Evolutionary conservation across 306 rosid genomes (phyloP), one percentile per base, ranked within the genome.

Genomic region (Hylodesmum podocarpum): DNA sequence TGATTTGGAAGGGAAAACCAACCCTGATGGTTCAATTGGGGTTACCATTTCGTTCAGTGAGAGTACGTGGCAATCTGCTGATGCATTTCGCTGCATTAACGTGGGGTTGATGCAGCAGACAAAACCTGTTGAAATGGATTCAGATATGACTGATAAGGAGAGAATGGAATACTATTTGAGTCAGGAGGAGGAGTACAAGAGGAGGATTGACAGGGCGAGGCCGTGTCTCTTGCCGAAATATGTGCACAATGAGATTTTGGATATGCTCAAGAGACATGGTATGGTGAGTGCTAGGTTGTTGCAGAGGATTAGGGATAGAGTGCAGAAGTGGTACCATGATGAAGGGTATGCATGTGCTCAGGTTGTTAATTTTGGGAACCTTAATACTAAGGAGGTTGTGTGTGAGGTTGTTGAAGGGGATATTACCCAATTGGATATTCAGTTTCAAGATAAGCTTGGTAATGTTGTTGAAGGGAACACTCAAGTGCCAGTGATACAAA

Each of bases 331-430:
- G 99, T 95, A 95, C 76, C 97, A 92, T 16, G 99, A 95, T 65
- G 96, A 91, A 79, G 99, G 99, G 6, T 95, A 88, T 76, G 99
- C 97, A 0, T 95, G 99, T 27, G 99, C 97, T 4, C 99, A 95
- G 73, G 99, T 95, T 18, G 97, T 95, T 39, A 95, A 95, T 83
- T 95, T 95, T 15, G 99, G 99, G 54, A 95, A 95, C 61, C 84
- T 95, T 57, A 95, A 95, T 19, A 95, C 99, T 15, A 88, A 83
- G 78, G 99, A 95, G 86, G 97, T 95, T 53, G 97, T 92, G 25
- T 95, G 99, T 62, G 99, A 95, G 88, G 99, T 95, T 76, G 97
- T 92, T 19, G 97, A 95, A 84, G 99, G 99, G 49, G 99, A 95
- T 76, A 95, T 95, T 18, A 95, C 97, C 3, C 87, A 92, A 70